Conservation (phyloP, 495 filamentous ascomycete genomes). For the Aspergillus heteromorphus region DNA sequence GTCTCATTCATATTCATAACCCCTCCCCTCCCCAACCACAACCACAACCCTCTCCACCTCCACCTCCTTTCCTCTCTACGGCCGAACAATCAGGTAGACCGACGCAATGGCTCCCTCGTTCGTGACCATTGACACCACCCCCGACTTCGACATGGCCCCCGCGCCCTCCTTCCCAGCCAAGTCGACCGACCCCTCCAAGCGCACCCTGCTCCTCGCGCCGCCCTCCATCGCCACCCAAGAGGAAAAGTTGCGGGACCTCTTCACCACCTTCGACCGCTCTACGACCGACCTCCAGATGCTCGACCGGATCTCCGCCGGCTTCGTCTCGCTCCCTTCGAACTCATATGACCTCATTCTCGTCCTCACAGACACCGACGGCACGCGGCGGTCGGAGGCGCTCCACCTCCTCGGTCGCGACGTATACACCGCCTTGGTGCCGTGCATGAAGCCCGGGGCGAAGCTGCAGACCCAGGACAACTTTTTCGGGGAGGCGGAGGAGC, state of each 20-base stretch:
- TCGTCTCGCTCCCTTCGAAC: constrained; percentile 67
- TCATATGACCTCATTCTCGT: constrained; percentile 84
- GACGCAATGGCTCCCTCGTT: constrained; percentile 30
- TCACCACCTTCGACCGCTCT: constrained; percentile 61
- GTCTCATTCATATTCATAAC: neutral
- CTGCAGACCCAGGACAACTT: constrained; percentile 64
- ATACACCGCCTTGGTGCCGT: constrained; percentile 58
- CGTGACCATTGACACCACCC: constrained; percentile 37
- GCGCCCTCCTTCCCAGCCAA: constrained; percentile 15
- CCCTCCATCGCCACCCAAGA: constrained; percentile 69
- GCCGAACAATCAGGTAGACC: neutral
- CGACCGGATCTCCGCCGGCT: constrained; percentile 79
- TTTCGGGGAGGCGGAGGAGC: constrained; percentile 40
- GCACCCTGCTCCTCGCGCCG: constrained; percentile 66
- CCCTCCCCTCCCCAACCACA: constrained; percentile 1
- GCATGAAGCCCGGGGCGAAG: constrained; percentile 66
- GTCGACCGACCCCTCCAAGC: constrained; percentile 23
- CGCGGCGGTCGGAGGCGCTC: constrained; percentile 52
- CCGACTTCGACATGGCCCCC: constrained; percentile 33
- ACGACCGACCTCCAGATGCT: constrained; percentile 95
- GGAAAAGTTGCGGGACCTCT: constrained; percentile 51
- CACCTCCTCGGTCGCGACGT: constrained; percentile 61
- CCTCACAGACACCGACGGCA: constrained; percentile 68
- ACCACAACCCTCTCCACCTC: too few species aligned
- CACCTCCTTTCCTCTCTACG: neutral